phyloP scores from a whole-genome alignment of 2,329 filamentous ascomycete species.

The Ampelomyces quisqualis region DNA sequence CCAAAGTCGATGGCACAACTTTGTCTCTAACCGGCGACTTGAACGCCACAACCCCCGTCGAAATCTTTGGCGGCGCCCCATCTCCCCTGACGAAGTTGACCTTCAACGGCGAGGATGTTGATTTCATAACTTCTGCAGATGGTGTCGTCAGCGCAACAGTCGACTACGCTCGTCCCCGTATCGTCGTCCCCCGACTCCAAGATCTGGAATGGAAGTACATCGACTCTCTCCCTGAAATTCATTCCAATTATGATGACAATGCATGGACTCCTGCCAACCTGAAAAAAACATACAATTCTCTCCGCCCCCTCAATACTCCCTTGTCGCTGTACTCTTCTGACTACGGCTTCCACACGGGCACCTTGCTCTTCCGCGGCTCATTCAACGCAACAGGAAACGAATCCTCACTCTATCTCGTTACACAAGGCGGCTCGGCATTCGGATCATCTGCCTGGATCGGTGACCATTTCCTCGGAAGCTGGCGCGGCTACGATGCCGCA shows the following conservation, averaged over 20 bases:
- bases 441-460: slow-evolving; percentile 69
- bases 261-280: slow-evolving; percentile 64
- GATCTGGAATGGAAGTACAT: slow-evolving; percentile 66
- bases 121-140: slow-evolving; percentile 45
- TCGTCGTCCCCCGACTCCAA: slow-evolving; percentile 60
- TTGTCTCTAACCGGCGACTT: slow-evolving; percentile 69
- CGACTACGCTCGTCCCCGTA: slow-evolving; percentile 51
- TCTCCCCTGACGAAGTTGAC: slow-evolving; percentile 55
- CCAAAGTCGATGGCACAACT: slow-evolving; percentile 56
- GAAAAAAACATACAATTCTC: slow-evolving; percentile 61
- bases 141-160: slow-evolving; percentile 56
- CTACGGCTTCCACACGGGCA: slow-evolving; percentile 72
- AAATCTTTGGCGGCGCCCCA: slow-evolving; percentile 65
- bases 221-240: slow-evolving; percentile 70
- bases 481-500: slow-evolving; percentile 56
- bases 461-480: slow-evolving; percentile 63
- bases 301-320: slow-evolving; percentile 59
- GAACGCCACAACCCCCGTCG: slow-evolving; percentile 66
- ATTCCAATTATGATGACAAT: slow-evolving; percentile 65
- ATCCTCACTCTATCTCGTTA: slow-evolving; percentile 56
- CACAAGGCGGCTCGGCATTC: slow-evolving; percentile 67
- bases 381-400: slow-evolving; percentile 67
- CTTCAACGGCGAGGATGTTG: slow-evolving; percentile 58
- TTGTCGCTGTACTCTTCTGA: slow-evolving; percentile 66
- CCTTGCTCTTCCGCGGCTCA: slow-evolving; percentile 67